phyloP scores from a whole-genome alignment of 768 basidiomycete species.

The Leucocoprinus birnbaumii region DNA sequence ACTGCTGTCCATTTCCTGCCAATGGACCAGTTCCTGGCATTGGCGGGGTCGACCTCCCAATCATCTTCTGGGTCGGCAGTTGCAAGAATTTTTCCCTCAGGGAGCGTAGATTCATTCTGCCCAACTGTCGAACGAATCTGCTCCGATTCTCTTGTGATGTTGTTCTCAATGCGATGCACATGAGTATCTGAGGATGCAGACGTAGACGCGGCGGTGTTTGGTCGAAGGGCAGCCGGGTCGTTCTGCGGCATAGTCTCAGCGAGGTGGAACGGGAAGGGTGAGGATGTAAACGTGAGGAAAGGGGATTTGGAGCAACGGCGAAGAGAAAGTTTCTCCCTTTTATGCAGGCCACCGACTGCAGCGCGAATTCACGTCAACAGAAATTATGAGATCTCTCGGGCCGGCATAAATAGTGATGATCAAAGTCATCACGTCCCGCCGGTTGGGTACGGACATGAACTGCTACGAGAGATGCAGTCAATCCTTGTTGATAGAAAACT shows the following conservation, averaged over 20 bases:
- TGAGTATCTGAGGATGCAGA: background rate
- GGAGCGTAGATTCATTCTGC: background rate
- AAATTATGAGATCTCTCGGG: background rate
- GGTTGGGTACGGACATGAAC: too few relatives aligned
- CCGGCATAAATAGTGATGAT: background rate
- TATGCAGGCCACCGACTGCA: background rate
- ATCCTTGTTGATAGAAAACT: too few relatives aligned
- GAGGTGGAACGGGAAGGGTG: background rate
- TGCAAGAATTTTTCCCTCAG: background rate
- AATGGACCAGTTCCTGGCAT: conserved; percentile 66
- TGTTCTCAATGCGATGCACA: background rate
- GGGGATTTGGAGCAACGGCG: background rate
- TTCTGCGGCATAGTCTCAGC: too few relatives aligned
- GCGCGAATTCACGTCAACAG: background rate
- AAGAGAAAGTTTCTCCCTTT: background rate
- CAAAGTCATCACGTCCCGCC: too few relatives aligned
- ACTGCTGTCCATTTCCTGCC: conserved; percentile 59
- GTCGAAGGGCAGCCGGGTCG: background rate
- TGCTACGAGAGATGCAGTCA: too few relatives aligned
- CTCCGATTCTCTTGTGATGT: background rate
- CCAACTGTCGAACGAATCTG: background rate
- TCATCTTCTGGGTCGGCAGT: conserved; percentile 41
- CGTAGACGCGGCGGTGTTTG: background rate
- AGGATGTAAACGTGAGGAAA: background rate
- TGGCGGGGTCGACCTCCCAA: conserved; percentile 58